Evolutionary conservation across 345 rosid genomes (phyloP), one percentile per base, ranked within the genome.

Genomic region (Citrus mangshanensis): DNA sequence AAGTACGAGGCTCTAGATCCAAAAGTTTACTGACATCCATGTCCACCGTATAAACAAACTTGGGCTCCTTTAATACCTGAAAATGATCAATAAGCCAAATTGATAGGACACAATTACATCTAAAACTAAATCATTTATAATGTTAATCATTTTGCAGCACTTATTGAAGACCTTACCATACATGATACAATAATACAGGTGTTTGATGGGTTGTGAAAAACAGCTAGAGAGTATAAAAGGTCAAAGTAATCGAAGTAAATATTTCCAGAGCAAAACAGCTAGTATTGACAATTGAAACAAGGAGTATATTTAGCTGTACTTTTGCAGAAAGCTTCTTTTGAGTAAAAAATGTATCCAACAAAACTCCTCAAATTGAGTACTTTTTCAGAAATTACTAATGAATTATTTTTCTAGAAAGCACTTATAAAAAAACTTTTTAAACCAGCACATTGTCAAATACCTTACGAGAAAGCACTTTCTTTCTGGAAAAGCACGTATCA

Each of bases 21-120:
- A 93, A 82, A 82, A 95, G 97, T 75, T 91, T 88, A 78, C 80
- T 73, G 56, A 87, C 94, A 87, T 95, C 94, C 88, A 92, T 84
- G 78, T 92, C 95, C 75, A 95, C 98, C 9, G 93, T 91, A 75
- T 95, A 95, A 34, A 95, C 97, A 89, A 93, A 95, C 78, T 89
- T 93, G 70, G 99, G 93, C 88, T 91, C 94, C 87, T 92, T 93
- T 56, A 88, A 68, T 70, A 86, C 85, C 99, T 93, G 84, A 72
- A 78, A 79, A 81, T 24, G 32, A 84, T 27, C 37, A 85, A 64
- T 14, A 55, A 81, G 77, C 37, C 69, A 73, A 77, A 49, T 61
- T 68, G 72, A n/a, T 42, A 30, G 7, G 62, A 67, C 38, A 75
- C 16, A 54, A 9, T n/a, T 68, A 4, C 6, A 1, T 55, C 49